Evolutionary conservation across 495 filamentous ascomycete species (phyloP), one percentile per base, ranked within the genome.

Genomic region (Platismatia glauca): DNA sequence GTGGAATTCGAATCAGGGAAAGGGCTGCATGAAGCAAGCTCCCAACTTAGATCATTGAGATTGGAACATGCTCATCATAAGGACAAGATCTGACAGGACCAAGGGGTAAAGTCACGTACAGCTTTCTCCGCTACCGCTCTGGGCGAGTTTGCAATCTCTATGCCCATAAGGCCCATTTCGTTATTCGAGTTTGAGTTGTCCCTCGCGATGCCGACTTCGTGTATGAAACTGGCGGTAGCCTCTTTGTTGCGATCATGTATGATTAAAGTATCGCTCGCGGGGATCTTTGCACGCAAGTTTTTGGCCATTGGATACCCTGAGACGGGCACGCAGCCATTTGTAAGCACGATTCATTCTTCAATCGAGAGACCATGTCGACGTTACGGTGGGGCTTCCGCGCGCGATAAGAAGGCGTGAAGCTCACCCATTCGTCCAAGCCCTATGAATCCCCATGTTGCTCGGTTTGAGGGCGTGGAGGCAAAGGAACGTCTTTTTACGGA

Each of bases 351-450:
- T 44, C 46, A 27, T n/a, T 53, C 33, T 50, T 24, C 58, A 53
- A 43, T 48, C 29, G 55, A 55, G 41, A 22, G 31, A 66, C 7
- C 31, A 38, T 43, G 33, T 60, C 57, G 43, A 39, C 37, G 57
- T 43, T 33, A 38, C 29, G 57, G 55, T 55, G 22, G 48, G 55
- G 38, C 39, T 43, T 62, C 22, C 64, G 57, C 35, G 64, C 59
- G 43, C 55, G n/a, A 58, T 24, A 35, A 37, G 43, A 53, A 62
- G 13, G 43, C 58, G 44, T 55, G 34, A 61, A 63, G 72, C 84
- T 55, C 80, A 90, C 86, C 90, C 90, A 95, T 95, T 69, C 89
- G 87, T 11, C 90, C 90, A 34, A 95, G 75, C 5, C 90, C 90
- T 66, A 95, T 86, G 72, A 95, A 95, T 16, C 89, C 90, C 80